Conservation (phyloP, 768 basidiomycete species). For the Agaricus subrufescens region DNA sequence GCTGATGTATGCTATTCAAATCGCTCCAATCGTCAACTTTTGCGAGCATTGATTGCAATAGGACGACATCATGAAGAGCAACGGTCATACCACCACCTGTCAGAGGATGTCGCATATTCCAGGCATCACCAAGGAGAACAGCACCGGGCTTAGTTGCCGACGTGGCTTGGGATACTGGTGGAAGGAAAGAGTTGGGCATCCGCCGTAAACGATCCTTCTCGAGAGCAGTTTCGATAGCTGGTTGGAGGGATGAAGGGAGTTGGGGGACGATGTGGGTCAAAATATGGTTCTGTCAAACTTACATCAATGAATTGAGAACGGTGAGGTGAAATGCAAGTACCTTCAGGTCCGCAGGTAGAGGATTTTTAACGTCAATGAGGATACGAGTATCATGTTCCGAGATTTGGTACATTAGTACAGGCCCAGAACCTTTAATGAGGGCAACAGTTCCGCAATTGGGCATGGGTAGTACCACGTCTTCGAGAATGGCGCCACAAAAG, state of each 20-base stretch:
- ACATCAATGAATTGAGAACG: conserved; percentile 4
- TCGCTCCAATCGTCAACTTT: conserved; percentile 38
- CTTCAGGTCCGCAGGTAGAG: conserved; percentile 79
- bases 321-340: conserved; percentile 31
- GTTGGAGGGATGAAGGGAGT: conserved; percentile 70
- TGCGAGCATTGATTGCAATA: conserved; percentile 60
- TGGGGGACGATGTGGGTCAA: conserved; percentile 70
- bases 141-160: conserved; percentile 57
- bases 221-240: conserved; percentile 63
- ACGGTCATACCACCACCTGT: conserved; percentile 99
- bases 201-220: conserved; percentile 75
- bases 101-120: conserved; percentile 99
- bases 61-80: conserved; percentile 80
- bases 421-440: conserved; percentile 76
- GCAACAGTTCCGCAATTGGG: conserved; percentile 80
- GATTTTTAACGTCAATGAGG: conserved; percentile 83
- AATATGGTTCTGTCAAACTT: conserved; percentile 53
- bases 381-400: conserved; percentile 86
- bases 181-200: conserved; percentile 96
- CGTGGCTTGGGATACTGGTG: conserved; percentile 65
- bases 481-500: conserved; percentile 83
- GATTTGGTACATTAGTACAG: conserved; percentile 92
- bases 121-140: conserved; percentile 89
- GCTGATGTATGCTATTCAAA: conserved; percentile 45
- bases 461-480: conserved; percentile 71